These are phyloP conservation scores for Globisporangium carolinianum DNA, from an alignment of 352 stramenopile species.

Conservation along the genomic window DNA sequence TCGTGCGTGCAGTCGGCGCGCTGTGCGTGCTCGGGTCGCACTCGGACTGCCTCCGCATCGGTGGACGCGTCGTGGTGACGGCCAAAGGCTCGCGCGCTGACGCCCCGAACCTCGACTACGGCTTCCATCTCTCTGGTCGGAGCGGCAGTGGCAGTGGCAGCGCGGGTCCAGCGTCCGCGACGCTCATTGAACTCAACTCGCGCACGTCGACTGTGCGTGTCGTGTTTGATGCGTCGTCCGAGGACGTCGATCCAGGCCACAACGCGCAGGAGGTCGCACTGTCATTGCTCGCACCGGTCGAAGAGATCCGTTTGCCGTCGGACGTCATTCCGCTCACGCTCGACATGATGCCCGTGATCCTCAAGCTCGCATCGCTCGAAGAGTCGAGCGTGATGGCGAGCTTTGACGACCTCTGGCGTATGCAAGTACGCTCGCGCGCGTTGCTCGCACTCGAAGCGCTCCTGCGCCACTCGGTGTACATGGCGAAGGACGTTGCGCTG, in stretches of 20 bases:
- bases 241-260: slow-evolving; percentile 67
- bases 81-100: slow-evolving; percentile 31
- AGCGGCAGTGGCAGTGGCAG: slow-evolving; percentile 1
- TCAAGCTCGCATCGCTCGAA: slow-evolving; percentile 73
- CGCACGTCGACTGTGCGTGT: slow-evolving; percentile 62
- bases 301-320: slow-evolving; percentile 68
- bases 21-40: slow-evolving; percentile 81
- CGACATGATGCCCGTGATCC: slow-evolving; percentile 81
- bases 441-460: slow-evolving; percentile 75
- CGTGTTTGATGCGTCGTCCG: slow-evolving; percentile 62
- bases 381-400: slow-evolving; percentile 52
- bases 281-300: slow-evolving; percentile 53
- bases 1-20: slow-evolving; percentile 74
- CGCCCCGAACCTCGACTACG: slow-evolving; percentile 34
- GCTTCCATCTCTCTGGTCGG: slow-evolving; percentile 34
- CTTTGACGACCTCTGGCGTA: slow-evolving; percentile 75
- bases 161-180: slow-evolving; percentile 45
- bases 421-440: slow-evolving; percentile 82
- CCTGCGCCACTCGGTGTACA: slow-evolving; percentile 41
- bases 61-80: slow-evolving; percentile 64
- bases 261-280: slow-evolving; percentile 81
- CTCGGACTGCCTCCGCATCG: slow-evolving; percentile 77
- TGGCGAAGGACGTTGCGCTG: slow-evolving; percentile 31
- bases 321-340: slow-evolving; percentile 38
- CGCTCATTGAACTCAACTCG: slow-evolving; percentile 68